These are phyloP conservation scores for Claviceps humidiphila DNA, from an alignment of 2,329 filamentous ascomycete species.

Conservation along the genomic window DNA sequence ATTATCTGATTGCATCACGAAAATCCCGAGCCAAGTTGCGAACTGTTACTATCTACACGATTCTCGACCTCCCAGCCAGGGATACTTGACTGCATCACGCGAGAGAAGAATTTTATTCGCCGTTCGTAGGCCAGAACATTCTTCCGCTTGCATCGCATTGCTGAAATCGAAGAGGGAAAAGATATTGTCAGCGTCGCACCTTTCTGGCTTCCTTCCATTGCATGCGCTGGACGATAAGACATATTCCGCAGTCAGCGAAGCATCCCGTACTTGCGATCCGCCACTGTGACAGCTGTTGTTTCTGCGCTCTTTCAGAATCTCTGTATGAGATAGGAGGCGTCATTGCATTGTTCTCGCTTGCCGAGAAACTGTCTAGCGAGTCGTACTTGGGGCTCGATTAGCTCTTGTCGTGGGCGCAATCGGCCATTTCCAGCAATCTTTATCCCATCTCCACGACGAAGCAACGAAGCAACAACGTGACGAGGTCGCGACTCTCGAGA, in stretches of 20 bases:
- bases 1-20: background rate
- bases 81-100: background rate
- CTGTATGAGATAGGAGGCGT: background rate
- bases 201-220: background rate
- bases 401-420: background rate
- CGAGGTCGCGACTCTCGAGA: background rate
- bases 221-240: background rate
- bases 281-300: background rate
- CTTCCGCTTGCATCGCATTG: background rate
- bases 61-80: background rate
- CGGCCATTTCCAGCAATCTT: background rate
- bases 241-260: background rate
- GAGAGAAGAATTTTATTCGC: background rate
- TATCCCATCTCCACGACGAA: background rate
- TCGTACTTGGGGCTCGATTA: background rate
- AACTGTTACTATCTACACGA: background rate
- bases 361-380: background rate
- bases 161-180: background rate
- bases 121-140: background rate
- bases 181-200: background rate
- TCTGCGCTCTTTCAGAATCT: background rate
- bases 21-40: background rate
- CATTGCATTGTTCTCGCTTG: background rate
- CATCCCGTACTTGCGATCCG: background rate
- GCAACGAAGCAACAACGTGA: background rate